Base-by-base conservation (phyloP, 2,329 filamentous ascomycete genomes). In the Colletotrichum lentis region DNA sequence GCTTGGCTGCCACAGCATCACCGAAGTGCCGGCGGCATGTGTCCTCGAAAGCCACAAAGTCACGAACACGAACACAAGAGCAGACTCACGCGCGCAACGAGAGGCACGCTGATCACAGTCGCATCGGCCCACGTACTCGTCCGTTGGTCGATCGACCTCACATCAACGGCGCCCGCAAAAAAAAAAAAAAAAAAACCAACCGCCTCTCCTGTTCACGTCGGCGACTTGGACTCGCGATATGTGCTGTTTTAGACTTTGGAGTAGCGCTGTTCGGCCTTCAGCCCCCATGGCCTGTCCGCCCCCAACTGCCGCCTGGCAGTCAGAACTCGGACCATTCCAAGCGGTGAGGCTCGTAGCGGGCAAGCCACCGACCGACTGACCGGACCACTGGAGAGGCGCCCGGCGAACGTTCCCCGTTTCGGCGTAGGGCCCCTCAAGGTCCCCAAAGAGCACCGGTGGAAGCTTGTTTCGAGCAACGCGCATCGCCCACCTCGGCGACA, bases 291-390 rank as follows among this genome's bases (percentile, higher is more conserved):
- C 8, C 11, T 27, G 16, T 52, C 49, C 12, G 46, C 22, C 49
- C 24, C n/a, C 22, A 2, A 22, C n/a, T n/a, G n/a, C 24, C 49
- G 18, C 10, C 27, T 27, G 49, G 49, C 18, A 20, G n/a, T 50
- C 39, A 18, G 27, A 35, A 37, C 37, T 12, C 31, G 31, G 54
- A 24, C 37, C 46, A 14, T 24, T 47, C 20, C 49, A 41, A 47
- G 55, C 37, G 55, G 14, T 24, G 55, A 14, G 37, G 12, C n/a
- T 7, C 27, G 27, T 18, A 2, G 27, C 22, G 27, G 39, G 43
- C 44, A 43, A 43, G 44, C 11, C 54, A 22, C 46, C 59, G 54
- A 49, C 46, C 59, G 54, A 49, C 46, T 37, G 46, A 52, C n/a
- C 27, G 24, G 31, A 31, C 27, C 27, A 31, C n/a, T 35, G n/a